Percentiles rank a stretch among this genome's conserved stretches.
phyloP scores from a whole-genome alignment of 2,329 filamentous ascomycete genomes.

The Diaporthe velutina region DNA sequence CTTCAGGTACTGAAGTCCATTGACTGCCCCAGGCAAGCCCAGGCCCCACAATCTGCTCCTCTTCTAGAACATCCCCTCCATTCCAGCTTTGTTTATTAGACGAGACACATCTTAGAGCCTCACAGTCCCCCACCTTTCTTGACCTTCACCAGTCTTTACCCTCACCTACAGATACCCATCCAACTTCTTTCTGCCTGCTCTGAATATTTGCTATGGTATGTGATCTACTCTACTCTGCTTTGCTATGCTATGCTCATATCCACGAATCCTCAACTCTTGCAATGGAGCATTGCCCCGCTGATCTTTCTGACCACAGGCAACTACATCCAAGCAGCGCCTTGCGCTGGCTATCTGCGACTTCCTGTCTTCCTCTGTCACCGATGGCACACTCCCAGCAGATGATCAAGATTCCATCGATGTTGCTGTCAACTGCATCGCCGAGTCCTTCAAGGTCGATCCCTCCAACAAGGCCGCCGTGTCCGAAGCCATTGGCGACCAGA shows the following conservation, averaged over 20 bases:
- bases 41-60: conserved; percentile 17
- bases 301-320: conserved; percentile 49
- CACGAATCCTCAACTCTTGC: not conserved
- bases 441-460: conserved; percentile 96
- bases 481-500: conserved; percentile 86
- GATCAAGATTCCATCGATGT: conserved; percentile 96
- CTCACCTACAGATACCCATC: not conserved
- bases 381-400: conserved; percentile 89
- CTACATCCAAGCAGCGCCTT: conserved; percentile 81
- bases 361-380: conserved; percentile 83
- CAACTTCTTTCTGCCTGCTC: not conserved
- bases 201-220: conserved; percentile 19
- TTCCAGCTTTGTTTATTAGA: conserved; percentile 1
- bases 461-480: conserved; percentile 78
- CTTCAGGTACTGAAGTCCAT: not conserved
- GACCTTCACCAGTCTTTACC: not conserved
- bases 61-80: conserved; percentile 26
- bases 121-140: not conserved
- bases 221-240: not conserved
- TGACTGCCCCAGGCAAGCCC: not conserved
- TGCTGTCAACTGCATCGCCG: conserved; percentile 92
- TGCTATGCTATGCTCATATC: not conserved
- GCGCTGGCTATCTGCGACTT: conserved; percentile 98
- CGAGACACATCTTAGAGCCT: conserved; percentile 8
- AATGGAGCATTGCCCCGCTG: conserved; percentile 24